These are phyloP conservation scores for Aspergillus incahuasiensis DNA, from an alignment of 495 filamentous ascomycete genomes.

Conservation along the genomic window DNA sequence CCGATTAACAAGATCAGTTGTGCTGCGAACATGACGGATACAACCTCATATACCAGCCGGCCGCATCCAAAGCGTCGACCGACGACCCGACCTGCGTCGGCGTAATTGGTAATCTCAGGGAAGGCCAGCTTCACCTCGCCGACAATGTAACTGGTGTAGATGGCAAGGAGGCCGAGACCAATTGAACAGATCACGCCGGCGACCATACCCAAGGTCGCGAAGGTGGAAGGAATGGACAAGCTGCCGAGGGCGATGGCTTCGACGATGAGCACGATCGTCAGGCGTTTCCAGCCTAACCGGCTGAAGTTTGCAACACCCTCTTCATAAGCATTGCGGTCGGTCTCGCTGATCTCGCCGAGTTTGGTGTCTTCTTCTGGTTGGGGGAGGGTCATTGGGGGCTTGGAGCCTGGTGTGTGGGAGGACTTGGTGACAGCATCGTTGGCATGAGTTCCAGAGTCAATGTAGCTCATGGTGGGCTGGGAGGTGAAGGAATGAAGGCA, in stretches of 20 bases:
- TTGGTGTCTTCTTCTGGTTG: too few relatives aligned
- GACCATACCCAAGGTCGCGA: conserved; percentile 61
- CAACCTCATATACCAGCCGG: conserved; percentile 40
- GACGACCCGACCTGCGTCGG: conserved; percentile 59
- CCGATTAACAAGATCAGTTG: conserved; percentile 33
- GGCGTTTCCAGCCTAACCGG: conserved; percentile 33
- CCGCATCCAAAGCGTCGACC: conserved; percentile 56
- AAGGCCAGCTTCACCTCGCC: conserved; percentile 64
- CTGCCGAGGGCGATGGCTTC: conserved; percentile 60
- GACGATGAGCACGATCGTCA: conserved; percentile 50
- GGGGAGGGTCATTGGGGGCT: too few relatives aligned
- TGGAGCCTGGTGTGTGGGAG: too few relatives aligned
- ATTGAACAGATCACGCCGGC: conserved; percentile 48
- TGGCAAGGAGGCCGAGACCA: conserved; percentile 57
- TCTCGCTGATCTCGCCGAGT: conserved; percentile 23
- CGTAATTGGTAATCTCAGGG: conserved; percentile 59
- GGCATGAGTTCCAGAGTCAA: too few relatives aligned
- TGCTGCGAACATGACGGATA: too few relatives aligned
- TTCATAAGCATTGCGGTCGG: conserved; percentile 21
- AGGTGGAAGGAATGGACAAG: conserved; percentile 53
- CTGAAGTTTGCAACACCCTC: conserved; percentile 26
- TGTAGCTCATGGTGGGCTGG: too few relatives aligned
- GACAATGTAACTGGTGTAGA: conserved; percentile 66
- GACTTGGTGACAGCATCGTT: too few relatives aligned
- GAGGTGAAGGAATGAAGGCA: too few relatives aligned